A percentile compares a stretch with the other conserved stretches of the same genome.
These are phyloP conservation scores for Myxozyma mucilagina DNA, from an alignment of 805 yeast species.

Conservation along the genomic window DNA sequence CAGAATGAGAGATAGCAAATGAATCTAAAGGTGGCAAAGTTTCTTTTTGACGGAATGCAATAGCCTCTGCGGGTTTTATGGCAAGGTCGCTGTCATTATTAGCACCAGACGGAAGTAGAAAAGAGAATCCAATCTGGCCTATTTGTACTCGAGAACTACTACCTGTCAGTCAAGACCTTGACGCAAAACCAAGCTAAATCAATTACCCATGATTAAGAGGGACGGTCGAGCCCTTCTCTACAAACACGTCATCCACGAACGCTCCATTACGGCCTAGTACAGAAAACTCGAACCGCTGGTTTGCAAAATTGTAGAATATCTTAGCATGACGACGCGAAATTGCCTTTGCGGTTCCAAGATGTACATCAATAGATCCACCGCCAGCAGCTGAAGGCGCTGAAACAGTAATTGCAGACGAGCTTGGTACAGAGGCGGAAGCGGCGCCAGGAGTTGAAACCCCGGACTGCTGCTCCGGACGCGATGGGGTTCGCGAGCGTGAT, in stretches of 20 bases:
- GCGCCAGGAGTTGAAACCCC: neutral
- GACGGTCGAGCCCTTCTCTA: slow-evolving; percentile 88
- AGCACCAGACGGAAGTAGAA: slow-evolving; percentile 71
- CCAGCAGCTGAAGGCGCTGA: slow-evolving; percentile 36
- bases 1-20: slow-evolving; percentile 6
- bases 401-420: neutral
- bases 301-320: slow-evolving; percentile 93
- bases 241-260: slow-evolving; percentile 86
- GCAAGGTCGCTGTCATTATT: slow-evolving; percentile 22
- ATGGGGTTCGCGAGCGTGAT: slow-evolving; percentile 7
- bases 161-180: neutral
- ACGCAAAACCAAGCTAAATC: too few species aligned
- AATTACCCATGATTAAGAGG: slow-evolving; percentile 68
- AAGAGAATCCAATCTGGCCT: slow-evolving; percentile 86
- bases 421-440: neutral
- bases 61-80: slow-evolving; percentile 32
- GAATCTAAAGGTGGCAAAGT: slow-evolving; percentile 15
- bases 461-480: neutral
- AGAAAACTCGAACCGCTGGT: slow-evolving; percentile 88
- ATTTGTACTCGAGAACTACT: slow-evolving; percentile 65
- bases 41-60: slow-evolving; percentile 23
- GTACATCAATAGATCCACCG: slow-evolving; percentile 70
- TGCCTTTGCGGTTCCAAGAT: slow-evolving; percentile 87
- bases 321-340: slow-evolving; percentile 93
- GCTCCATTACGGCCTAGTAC: slow-evolving; percentile 96